Base-by-base conservation (phyloP, 2,329 filamentous ascomycete species). In the Sclerotinia sclerotiorum region DNA sequence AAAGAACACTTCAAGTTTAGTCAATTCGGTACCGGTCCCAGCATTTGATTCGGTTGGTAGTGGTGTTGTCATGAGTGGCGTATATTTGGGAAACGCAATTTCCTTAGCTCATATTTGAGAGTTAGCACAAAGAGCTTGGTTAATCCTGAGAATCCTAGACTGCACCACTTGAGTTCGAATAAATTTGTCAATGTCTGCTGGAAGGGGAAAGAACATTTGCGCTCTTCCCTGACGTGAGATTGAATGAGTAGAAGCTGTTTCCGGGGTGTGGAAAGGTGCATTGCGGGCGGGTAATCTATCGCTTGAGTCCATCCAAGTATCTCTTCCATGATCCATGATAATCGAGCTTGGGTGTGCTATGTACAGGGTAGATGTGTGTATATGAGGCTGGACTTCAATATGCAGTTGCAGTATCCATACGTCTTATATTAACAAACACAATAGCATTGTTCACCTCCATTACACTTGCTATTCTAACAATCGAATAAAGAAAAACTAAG, bases 141-240 rank as follows among this genome's bases (percentile, higher is more conserved):
- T 11, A 3, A 29, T 6, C 8, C 11, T 17, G 21, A 5, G 11
- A 21, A 27, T 60, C 13, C 8, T 7, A 3, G 8, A 27, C 27
- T 49, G 11, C 32, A 17, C 0, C 27, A 10, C 46, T 49, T 66
- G 21, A 48, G 35, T 3, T 19, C 13, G 39, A 46, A 48, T 15
- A 39, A 8, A 11, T 2, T n/a, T n/a, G 39, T 24, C 13, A 7
- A 66, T 17, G 3, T 27, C 11, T 13, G 2, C 10, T 35, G 35
- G 24, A 21, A 66, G n/a, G 1, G 42, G 21, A 3, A 35, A 44
- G 46, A 66, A 60, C 39, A 66, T 57, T 29, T 60, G n/a, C 24
- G 35, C 62, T 29, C 19, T 66, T 24, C 64, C 54, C 39, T 66
- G 51, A 8, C 21, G 39, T 35, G 51, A 60, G 19, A 66, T 57